These are phyloP conservation scores for Sindora glabra DNA, from an alignment of 306 rosid genomes.

Conservation along the genomic window DNA sequence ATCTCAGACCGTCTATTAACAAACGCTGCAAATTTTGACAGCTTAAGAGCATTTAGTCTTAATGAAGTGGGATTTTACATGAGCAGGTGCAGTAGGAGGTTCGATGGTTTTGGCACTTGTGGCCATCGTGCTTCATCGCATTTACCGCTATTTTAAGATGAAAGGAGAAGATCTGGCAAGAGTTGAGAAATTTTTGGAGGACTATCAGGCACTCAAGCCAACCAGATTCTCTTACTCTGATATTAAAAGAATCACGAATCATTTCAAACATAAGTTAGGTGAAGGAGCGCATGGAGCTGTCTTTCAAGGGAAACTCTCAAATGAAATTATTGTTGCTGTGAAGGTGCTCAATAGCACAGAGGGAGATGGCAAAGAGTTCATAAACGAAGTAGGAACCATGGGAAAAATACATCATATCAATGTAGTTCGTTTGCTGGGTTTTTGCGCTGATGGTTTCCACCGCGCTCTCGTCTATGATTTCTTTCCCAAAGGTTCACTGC, in stretches of 20 bases:
- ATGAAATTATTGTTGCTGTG: not conserved
- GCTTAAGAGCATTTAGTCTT: too few species aligned
- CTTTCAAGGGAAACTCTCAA: not conserved
- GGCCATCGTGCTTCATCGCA: not conserved
- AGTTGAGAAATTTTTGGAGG: not conserved
- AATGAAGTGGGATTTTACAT: not conserved
- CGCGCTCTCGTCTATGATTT: too few species aligned
- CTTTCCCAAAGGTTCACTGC: too few species aligned
- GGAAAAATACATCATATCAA: not conserved
- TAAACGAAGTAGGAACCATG: not conserved
- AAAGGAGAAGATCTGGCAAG: not conserved
- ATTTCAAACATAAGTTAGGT: not conserved
- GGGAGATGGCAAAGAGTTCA: not conserved
- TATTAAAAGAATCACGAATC: slow-evolving; percentile 1
- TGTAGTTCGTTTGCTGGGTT: not conserved
- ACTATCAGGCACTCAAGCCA: not conserved
- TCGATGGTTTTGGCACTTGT: not conserved
- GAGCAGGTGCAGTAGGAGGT: not conserved
- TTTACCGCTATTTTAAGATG: not conserved
- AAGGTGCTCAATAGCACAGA: not conserved
- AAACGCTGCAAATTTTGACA: too few species aligned
- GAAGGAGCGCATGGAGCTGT: not conserved
- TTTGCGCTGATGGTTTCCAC: too few species aligned
- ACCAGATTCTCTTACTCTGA: slow-evolving; percentile 5
- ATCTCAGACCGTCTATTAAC: too few species aligned